Evolutionary conservation across 2,329 filamentous ascomycete species (phyloP), one percentile per base, ranked within the genome.

Genomic region (Dactylellina drechsleri): DNA sequence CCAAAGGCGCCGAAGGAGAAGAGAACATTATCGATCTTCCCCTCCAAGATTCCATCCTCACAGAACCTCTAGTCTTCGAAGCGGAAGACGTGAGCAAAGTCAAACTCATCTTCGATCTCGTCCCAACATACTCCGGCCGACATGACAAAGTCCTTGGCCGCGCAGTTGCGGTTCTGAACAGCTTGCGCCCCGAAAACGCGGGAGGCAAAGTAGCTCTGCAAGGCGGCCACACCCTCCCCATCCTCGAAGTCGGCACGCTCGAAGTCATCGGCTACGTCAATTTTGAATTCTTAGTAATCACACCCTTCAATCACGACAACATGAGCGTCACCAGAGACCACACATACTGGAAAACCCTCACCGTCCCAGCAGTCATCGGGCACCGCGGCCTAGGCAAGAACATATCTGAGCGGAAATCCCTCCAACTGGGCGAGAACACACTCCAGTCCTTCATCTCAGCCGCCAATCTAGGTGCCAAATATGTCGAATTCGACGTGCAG

Each of bases 371-470:
- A n/a, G 66, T 90, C 15, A 89, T 90, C 71, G 87, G 88, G 12
- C 88, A 90, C 80, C 85, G 88, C 80, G 90, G 93, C 16, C 84
- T 98, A 28, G 95, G 95, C 78, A 98, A 98, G 84, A 99, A 99
- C 81, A 86, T 91, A 76, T 86, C 89, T 12, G 89, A 90, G 31
- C 92, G 92, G 80, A 92, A 90, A 76, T 97, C 93, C 1, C 85
- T 99, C 40, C 96, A 99, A 81, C 85, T 99, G 0, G 96, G 95
- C 73, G 95, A 99, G 82, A 99, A 99, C 81, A 99, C 95, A 0
- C 86, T 99, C 26, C 91, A 90, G 66, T 98, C 95, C 0, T 99
- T 99, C 83, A 97, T 98, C 80, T 92, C 94, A 1, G 95, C 95
- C 1, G 93, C 94, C 50, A 98, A 97, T 78, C 83, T 99, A 60